Evolutionary conservation across 2,329 filamentous ascomycete genomes (phyloP).

Genomic region (Neofusicoccum sp.): DNA sequence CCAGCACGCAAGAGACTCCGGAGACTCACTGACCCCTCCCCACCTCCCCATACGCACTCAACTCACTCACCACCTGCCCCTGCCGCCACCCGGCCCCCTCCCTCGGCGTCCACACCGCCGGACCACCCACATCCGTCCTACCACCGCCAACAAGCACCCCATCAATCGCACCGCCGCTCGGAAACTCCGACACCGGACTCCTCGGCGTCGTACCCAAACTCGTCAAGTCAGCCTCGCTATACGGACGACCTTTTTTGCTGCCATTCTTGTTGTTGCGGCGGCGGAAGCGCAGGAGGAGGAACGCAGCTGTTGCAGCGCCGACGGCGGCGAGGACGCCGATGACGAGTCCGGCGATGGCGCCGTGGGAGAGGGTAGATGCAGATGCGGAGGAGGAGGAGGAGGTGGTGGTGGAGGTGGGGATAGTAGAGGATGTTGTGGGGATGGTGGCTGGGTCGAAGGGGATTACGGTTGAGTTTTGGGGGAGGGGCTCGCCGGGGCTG

Average conservation of each 20-base stretch:
- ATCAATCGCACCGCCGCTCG: background rate
- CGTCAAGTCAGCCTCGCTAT: background rate
- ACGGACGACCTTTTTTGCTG: background rate
- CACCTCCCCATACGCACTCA: constrained; percentile 14
- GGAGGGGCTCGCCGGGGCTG: constrained; percentile 35
- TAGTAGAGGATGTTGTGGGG: constrained; percentile 12
- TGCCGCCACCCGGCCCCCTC: background rate
- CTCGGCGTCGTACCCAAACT: background rate
- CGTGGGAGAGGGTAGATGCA: constrained; percentile 27
- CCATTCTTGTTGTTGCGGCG: too few species aligned
- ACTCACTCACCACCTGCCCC: background rate
- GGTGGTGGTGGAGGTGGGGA: constrained; percentile 5
- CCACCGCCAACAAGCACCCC: background rate
- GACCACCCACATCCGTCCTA: background rate
- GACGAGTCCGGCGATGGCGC: constrained; percentile 53
- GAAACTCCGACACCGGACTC: background rate
- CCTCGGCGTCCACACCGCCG: background rate
- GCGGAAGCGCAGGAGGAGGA: too few species aligned
- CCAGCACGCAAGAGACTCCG: background rate
- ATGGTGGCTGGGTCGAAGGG: constrained; percentile 18
- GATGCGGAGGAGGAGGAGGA: background rate
- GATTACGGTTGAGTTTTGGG: constrained; percentile 22
- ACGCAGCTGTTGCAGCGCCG: constrained; percentile 25
- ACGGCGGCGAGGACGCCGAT: constrained; percentile 49
- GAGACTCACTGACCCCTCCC: constrained; percentile 4